Base-by-base conservation (phyloP, 2,329 filamentous ascomycete species). In the Colletotrichum endophyticum region DNA sequence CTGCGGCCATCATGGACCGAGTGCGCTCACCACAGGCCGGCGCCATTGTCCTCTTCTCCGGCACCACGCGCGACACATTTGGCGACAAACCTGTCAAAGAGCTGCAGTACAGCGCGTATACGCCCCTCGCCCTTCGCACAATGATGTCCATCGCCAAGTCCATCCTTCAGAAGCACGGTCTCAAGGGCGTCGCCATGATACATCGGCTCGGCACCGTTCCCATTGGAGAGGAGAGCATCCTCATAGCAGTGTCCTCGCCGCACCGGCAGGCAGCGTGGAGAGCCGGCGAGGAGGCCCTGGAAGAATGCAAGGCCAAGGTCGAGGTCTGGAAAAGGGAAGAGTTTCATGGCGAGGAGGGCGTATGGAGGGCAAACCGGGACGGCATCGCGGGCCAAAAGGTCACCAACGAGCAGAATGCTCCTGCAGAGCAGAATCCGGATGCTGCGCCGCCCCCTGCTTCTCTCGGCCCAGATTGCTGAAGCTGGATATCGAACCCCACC, bases 281-380 rank as follows among this genome's bases (percentile, higher is more conserved):
- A 80, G 96, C 94, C 0, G 96, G 95, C 0, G 96, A 99, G 87
- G 95, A 98, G 86, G 94, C 96, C 39, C 86, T 99, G 75, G 96
- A 99, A 87, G 88, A 92, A 83, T 95, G 95, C 82, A 99, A 99
- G 87, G 91, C 91, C 72, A 92, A 90, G 79, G 95, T 95, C n/a
- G 97, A 99, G 87, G 93, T 99, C 57, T 98, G 96, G 96, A 98
- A 98, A 87, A 88, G 92, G 79, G 96, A 99, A 87, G 94, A 95
- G 83, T 98, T 98, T 88, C 92, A 91, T 62, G 94, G 91, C 2
- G 94, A 92, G 27, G 93, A 94, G 78, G 95, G 93, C 8, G 90
- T 97, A 61, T 98, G 96, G 96, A 93, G 95, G 85, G 95, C 95
- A 77, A 98, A 98, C 86, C 87, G 93, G 78, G 96, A 98, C 85